Evolutionary conservation across 345 rosid genomes (phyloP), one percentile per base, ranked within the genome.

Genomic region (Eutrema heterophyllum): DNA sequence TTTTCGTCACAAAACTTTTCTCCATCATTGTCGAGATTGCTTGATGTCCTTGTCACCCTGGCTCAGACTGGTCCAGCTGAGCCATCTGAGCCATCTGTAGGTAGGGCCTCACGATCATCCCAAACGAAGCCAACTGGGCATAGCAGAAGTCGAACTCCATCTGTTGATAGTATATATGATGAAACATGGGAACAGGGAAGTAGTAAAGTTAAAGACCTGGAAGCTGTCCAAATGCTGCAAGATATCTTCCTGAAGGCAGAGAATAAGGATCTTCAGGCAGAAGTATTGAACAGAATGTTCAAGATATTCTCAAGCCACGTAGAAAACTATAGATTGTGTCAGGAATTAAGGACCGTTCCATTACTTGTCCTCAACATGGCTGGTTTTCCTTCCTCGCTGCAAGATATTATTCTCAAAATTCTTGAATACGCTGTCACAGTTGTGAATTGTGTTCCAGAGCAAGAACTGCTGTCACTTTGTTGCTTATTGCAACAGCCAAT

Each of bases 361-460:
- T 95, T 96, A 74, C 84, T 96, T 44, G 89, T 96, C 81, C 87
- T 92, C 70, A 96, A 96, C 71, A 96, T 96, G 99, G 91, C 90
- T 65, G 93, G 88, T 70, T 96, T 96, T 72, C 97, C 98, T 72
- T 71, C 89, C 74, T 84, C 96, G 21, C 82, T 96, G 87, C 99
- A 90, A 84, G 97, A 90, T 68, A 90, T 86, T 77, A 90, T 96
- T 67, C 83, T 96, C 81, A 96, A 96, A 84, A 96, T 96, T 82
- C 98, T 96, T 80, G 98, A 92, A 73, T 92, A 92, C 79, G 98
- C 99, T 67, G 99, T 96, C 68, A 96, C 99, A 30, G 97, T 96
- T 67, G 97, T 90, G 79, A 96, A 89, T 82, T 96, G 99, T 77
- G 88, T 96, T 69, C 99, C 99, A 32, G 99, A 96, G 86, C 99